Evolutionary conservation across 371 early-diverging fungal genomes (phyloP).

Genomic region (Lichtheimia hyalospora): DNA sequence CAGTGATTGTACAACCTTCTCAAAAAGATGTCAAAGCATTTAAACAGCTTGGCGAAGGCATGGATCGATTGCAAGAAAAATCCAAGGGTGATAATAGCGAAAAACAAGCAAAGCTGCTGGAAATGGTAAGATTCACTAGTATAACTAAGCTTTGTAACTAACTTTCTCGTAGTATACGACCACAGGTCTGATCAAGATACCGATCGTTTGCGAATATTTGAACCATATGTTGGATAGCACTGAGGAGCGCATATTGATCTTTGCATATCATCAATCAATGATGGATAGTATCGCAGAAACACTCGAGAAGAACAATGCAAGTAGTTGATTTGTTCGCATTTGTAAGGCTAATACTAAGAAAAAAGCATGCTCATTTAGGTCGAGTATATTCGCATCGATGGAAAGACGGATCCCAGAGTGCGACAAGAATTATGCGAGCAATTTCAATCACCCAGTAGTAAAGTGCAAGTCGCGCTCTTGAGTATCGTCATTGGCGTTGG

Average conservation of each 20-base stretch:
- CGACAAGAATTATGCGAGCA: conserved; percentile 36
- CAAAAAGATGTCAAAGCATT: conserved; percentile 1
- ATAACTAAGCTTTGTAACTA: neutral
- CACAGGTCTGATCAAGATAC: conserved; percentile 46
- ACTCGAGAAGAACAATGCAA: conserved; percentile 25
- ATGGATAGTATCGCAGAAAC: conserved; percentile 36
- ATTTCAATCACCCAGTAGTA: conserved; percentile 38
- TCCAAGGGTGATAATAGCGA: neutral
- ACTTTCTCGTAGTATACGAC: conserved; percentile 15
- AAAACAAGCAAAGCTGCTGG: neutral
- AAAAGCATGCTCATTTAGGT: conserved; percentile 10
- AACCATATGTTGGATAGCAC: conserved; percentile 30
- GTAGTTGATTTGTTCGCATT: neutral
- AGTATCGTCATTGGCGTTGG: conserved; percentile 61
- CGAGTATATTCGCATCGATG: conserved; percentile 63
- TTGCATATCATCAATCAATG: conserved; percentile 59
- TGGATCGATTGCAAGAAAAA: neutral
- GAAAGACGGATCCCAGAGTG: conserved; percentile 28
- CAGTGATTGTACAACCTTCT: conserved; percentile 25
- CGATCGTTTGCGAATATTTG: conserved; percentile 51
- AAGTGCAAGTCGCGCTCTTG: conserved; percentile 51
- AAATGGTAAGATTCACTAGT: neutral
- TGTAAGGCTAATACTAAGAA: no score
- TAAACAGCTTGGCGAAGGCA: neutral
- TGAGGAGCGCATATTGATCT: conserved; percentile 58